Evolutionary conservation across 345 rosid genomes (phyloP), one percentile per base, ranked within the genome.

Genomic region (Linum trigynum): DNA sequence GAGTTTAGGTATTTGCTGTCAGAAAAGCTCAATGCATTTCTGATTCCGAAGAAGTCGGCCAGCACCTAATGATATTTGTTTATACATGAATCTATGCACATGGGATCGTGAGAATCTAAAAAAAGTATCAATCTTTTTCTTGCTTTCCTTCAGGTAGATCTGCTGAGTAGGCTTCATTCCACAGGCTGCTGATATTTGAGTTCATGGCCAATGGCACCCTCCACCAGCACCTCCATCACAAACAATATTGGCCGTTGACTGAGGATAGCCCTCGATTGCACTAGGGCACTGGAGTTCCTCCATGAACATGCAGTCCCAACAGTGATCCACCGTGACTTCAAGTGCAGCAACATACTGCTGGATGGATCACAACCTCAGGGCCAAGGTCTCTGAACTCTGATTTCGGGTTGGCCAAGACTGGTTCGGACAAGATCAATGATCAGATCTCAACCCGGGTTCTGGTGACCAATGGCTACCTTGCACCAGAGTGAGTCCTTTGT

Each of bases 401-500:
- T 81, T 85, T 92, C 0, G 92, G 95, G 59, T 74, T 83, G 78
- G 92, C 98, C 39, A 89, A 86, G 85, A 83, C 74, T 75, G 85
- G 74, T 8, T 86, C 95, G 0, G 85, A 89, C 71, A 86, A 76
- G 81, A 78, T 82, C 79, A 86, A 86, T 1, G 95, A 89, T 67
- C 92, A 87, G 82, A 72, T 84, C 65, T 83, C 82, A 14, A 89
- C 91, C 1, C 80, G 84, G 4, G 83, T 89, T 10, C 64, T 80
- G 1, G 89, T 92, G 68, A 89, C 95, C 75, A 83, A 80, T 0
- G 92, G 91, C 59, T 92, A 87, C 72, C 73, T 89, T 35, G 98
- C 96, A 7, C 98, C 98, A 37, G 98, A 92, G 98, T 92, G 74
- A 92, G 96, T 84, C 32, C 15, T n/a, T n/a, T n/a, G n/a, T n/a